Conservation (phyloP, 805 yeast genomes). For the Kregervanrija pseudodelftensis region DNA sequence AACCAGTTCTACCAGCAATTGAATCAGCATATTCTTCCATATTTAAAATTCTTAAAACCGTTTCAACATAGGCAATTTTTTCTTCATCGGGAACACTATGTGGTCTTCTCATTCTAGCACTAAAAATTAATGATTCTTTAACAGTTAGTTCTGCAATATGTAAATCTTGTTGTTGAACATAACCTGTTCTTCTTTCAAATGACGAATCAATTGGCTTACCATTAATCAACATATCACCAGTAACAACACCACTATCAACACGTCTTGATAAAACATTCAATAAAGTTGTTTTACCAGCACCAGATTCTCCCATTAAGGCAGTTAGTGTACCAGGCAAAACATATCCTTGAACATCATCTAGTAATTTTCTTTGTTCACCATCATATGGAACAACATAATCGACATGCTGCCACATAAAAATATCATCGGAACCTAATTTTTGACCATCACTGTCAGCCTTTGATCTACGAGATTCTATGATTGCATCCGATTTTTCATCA, state of each 20-base stretch:
- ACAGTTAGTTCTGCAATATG: conserved; percentile 46
- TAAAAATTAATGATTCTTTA: conserved; percentile 41
- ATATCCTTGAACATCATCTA: conserved; percentile 39
- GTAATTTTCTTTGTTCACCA: conserved; percentile 32
- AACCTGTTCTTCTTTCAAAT: conserved; percentile 48
- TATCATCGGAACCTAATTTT: conserved; percentile 35
- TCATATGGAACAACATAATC: conserved; percentile 48
- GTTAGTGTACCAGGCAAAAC: conserved; percentile 49
- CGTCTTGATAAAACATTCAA: conserved; percentile 47
- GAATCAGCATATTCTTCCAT: conserved; percentile 49
- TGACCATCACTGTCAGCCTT: conserved; percentile 8
- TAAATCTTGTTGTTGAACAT: conserved; percentile 50
- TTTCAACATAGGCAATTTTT: conserved; percentile 38
- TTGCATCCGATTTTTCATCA: conserved; percentile 26
- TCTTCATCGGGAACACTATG: conserved; percentile 31
- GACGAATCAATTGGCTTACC: conserved; percentile 41
- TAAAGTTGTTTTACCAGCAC: conserved; percentile 58
- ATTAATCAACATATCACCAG: conserved; percentile 51
- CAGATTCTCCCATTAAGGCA: conserved; percentile 59
- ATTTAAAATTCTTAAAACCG: conserved; percentile 31
- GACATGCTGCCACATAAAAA: conserved; percentile 58
- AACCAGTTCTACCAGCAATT: conserved; percentile 38
- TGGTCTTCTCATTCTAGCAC: conserved; percentile 43
- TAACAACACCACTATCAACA: conserved; percentile 43
- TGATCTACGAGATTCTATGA: conserved; percentile 9